Base-by-base conservation (phyloP, 202 grass and related monocot species). In the Bolboschoenoplectus hybrid region DNA sequence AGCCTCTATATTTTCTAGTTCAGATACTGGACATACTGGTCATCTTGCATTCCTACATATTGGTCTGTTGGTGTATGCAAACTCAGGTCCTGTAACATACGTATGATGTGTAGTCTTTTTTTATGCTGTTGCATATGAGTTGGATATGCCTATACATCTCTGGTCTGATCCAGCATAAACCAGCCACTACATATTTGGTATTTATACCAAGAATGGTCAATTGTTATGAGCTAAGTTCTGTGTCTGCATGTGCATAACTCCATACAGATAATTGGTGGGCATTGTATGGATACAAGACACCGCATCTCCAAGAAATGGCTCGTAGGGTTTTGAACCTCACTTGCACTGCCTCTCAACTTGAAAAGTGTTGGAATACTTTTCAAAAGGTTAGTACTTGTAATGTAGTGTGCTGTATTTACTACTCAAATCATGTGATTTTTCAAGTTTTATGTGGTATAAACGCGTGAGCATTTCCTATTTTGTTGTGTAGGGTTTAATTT, bases 231-330 rank as follows among this genome's bases (percentile, higher is more conserved):
- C 53, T 56, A 56, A 56, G 2, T 67, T 13, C 39, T 39, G 50
- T 67, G 63, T 67, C 34, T 67, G 6, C 35, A 67, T 67, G 32
- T 13, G 63, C 26, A 10, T 26, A 26, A 26, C 26, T 26, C 26
- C 26, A 26, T 75, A 75, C 72, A 75, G 72, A 75, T 75, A 75
- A 35, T 52, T 75, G 72, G 72, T 75, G 72, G 47, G 72, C 46
- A 52, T 13, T 53, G 26, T 76, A 36, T 53, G 47, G 47, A 76
- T 76, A 52, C 20, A 53, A 76, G 47, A 76, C 72, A 3, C 72
- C 26, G 11, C 72, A 76, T 76, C 72, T 76, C 49, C 20, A 53
- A 76, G 46, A 10, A 36, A 36, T 53, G 72, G 72, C 72, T 76
- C 47, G 20, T 76, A 53, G 46, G 47, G 72, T 76, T 52, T 76